phyloP scores from a whole-genome alignment of 805 yeast species.

The Saccharomyces mikatae region DNA sequence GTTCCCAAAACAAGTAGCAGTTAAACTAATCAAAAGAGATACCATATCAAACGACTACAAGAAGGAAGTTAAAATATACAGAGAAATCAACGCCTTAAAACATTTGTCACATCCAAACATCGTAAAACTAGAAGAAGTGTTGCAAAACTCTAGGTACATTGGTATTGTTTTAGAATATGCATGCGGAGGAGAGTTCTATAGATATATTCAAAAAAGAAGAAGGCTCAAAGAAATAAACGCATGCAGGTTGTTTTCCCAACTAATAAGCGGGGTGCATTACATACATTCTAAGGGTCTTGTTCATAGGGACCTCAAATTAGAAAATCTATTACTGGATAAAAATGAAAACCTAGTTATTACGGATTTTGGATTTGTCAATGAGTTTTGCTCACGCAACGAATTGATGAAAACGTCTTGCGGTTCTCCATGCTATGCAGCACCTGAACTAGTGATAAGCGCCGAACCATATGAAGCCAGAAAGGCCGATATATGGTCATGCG shows the following conservation, averaged over 20 bases:
- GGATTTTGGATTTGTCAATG: conserved; percentile 93
- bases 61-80: conserved; percentile 78
- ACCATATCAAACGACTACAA: conserved; percentile 78
- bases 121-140: conserved; percentile 82
- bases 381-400: conserved; percentile 52
- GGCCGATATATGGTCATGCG: conserved; percentile 96
- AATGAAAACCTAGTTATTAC: conserved; percentile 80
- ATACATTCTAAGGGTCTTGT: conserved; percentile 87
- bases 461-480: conserved; percentile 89
- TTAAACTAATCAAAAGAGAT: conserved; percentile 82
- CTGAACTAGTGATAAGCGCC: conserved; percentile 85
- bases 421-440: conserved; percentile 98
- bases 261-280: conserved; percentile 89
- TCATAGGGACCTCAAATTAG: conserved; percentile 87
- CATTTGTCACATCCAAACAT: conserved; percentile 89
- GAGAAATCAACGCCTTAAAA: conserved; percentile 88
- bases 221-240: conserved; percentile 82
- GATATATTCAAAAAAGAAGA: conserved; percentile 78
- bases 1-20: conserved; percentile 76
- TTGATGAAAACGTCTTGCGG: conserved; percentile 94
- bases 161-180: conserved; percentile 97
- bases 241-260: conserved; percentile 82
- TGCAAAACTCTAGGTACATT: conserved; percentile 88
- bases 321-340: conserved; percentile 74
- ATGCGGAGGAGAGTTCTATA: conserved; percentile 94